Evolutionary conservation across 495 filamentous ascomycete species (phyloP), one percentile per base, ranked within the genome.

Genomic region (Thozetella sp.): DNA sequence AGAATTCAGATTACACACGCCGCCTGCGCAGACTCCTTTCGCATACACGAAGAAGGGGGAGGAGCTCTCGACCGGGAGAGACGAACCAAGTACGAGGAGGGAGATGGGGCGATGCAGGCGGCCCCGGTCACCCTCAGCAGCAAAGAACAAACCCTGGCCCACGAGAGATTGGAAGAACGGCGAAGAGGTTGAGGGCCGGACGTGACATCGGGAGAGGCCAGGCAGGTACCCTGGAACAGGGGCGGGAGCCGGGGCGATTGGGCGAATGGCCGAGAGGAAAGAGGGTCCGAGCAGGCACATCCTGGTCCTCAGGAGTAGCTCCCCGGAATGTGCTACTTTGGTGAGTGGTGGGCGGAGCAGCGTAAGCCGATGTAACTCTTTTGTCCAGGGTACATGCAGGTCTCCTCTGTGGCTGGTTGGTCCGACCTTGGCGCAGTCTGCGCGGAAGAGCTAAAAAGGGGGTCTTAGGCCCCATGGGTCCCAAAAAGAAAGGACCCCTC

Each of bases 351-450:
- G 9, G n/a, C 4, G 11, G 43, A 37, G n/a, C 43, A 52, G 58
- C 54, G 37, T 46, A 6, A 23, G 19, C 19, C 51, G 23, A 66
- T 34, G 68, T 71, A 65, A 26, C 70, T 24, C 22, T 43, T 50
- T 48, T 40, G 22, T 62, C n/a, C 45, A 60, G 57, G 60, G 55
- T 27, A 71, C 70, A 63, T 64, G 57, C 27, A 43, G 20, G 46
- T 20, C n/a, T 23, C 26, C 34, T 26, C 37, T 40, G 62, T 55
- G 59, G 56, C 65, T 48, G 43, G 43, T 48, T 48, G 43, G 43
- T 48, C 43, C 9, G 4, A 10, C 43, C 43, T n/a, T 3, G 20
- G 43, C 43, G 20, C 43, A 20, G 43, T 15, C 17, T 48, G 4
- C 43, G 43, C 43, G 43, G 43, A 19, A 9, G 43, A 19, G 11